phyloP scores from a whole-genome alignment of 208 protist genomes.

The Leishmania braziliensis region DNA sequence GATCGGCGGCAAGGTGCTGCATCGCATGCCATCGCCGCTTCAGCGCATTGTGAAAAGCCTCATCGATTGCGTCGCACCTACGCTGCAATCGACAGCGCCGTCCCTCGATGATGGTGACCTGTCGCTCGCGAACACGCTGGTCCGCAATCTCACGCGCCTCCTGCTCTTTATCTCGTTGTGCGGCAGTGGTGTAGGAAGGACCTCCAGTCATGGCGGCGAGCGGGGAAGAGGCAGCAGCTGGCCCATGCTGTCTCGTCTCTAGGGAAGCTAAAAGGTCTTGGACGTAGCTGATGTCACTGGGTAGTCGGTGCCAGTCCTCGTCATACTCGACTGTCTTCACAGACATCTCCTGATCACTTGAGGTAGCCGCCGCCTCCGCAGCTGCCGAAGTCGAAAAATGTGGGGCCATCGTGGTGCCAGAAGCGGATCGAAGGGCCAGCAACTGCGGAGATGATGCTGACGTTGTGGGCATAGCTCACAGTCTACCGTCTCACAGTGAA shows the following conservation, averaged over 20 bases:
- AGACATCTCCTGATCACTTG: not conserved
- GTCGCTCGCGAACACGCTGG: conserved; percentile 40
- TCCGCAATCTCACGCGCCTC: conserved; percentile 31
- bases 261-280: conserved; percentile 20
- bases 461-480: not conserved
- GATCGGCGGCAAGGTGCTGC: conserved; percentile 75
- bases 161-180: not conserved
- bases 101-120: conserved; percentile 47
- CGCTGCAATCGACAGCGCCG: conserved; percentile 36
- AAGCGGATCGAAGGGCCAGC: conserved; percentile 10
- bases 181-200: too few relatives aligned
- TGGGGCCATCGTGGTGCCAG: not conserved
- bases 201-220: not conserved
- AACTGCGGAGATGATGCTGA: not conserved
- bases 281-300: conserved; percentile 25
- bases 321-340: conserved; percentile 7
- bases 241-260: conserved; percentile 10
- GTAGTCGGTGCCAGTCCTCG: conserved; percentile 34
- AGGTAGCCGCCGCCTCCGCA: not conserved
- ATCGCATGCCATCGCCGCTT: conserved; percentile 70
- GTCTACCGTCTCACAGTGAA: not conserved
- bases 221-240: not conserved
- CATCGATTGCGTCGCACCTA: conserved; percentile 76
- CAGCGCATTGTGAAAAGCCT: conserved; percentile 65
- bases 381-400: not conserved